Base-by-base conservation (phyloP, 306 rosid species). In the Castanea sativa region DNA sequence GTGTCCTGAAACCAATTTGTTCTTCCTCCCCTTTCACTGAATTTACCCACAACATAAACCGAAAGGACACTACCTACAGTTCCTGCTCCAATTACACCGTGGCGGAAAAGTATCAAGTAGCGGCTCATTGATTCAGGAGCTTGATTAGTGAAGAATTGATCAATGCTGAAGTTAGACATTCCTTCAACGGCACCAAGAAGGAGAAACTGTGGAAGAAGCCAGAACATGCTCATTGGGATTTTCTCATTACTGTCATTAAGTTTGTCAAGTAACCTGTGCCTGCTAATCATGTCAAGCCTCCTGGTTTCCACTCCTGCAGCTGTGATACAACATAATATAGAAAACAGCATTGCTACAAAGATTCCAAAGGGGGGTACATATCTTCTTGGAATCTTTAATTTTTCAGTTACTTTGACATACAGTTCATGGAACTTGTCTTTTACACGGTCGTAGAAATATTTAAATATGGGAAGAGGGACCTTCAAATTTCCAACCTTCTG, bases 191-290 rank as follows among this genome's bases (percentile, higher is more conserved):
- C 69, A 2, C 86, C 84, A 0, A 84, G 83, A 21, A 85, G 64
- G 55, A 79, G 27, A 75, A 74, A 87, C 16, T 85, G 85, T 7
- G 85, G 88, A 30, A 85, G 25, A 49, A 88, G 19, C 87, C 89
- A 85, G 23, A 76, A 78, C 71, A 80, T 77, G 69, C 55, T 67
- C 87, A 88, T 78, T 6, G 89, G 89, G 23, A 80, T 65, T 41
- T 14, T 73, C 13, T 61, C 81, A 0, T 71, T 21, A 1, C 23
- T 21, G 23, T 21, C 23, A 21, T 21, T 21, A 21, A 79, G 81
- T 13, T 76, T 79, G 6, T 78, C 76, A 64, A 76, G 21, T 5
- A 88, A 16, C 23, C 76, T 79, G 14, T 80, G 86, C 5, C 73
- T 78, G 12, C 3, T 60, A 3, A 82, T 76, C 75, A 77, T 77